phyloP scores from a whole-genome alignment of 139 green algal species.

The Gonium pectorale region DNA sequence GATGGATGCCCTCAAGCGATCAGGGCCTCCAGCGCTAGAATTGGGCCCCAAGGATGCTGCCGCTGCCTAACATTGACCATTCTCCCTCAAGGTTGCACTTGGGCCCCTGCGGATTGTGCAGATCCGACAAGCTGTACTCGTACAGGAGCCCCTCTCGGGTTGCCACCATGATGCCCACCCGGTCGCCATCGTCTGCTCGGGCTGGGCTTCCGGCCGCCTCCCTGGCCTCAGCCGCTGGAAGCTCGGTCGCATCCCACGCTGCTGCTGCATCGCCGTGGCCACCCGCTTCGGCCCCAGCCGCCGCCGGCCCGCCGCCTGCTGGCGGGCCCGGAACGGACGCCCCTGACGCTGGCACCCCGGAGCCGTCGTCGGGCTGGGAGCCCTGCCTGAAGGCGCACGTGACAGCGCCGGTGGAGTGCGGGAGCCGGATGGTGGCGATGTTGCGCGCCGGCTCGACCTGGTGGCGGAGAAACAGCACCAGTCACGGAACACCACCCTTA shows the following conservation, averaged over 20 bases:
- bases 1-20: no score
- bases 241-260: no score
- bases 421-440: slow-evolving; percentile 71
- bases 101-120: slow-evolving; percentile 30
- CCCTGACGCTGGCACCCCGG: no score
- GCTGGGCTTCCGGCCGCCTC: background rate
- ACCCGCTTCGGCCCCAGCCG: background rate
- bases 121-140: slow-evolving; percentile 58
- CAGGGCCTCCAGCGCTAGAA: no score
- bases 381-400: slow-evolving; percentile 53
- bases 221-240: background rate
- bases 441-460: slow-evolving; percentile 67
- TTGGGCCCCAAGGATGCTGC: slow-evolving; percentile 34
- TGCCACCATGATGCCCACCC: slow-evolving; percentile 69
- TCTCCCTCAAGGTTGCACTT: slow-evolving; percentile 53
- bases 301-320: background rate
- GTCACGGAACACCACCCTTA: no score
- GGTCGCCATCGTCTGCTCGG: no score
- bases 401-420: slow-evolving; percentile 36
- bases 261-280: background rate
- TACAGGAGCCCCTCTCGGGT: slow-evolving; percentile 71
- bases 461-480: no score
- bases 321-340: no score
- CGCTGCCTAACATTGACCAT: slow-evolving; percentile 55
- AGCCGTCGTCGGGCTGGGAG: no score